phyloP scores from a whole-genome alignment of 1,139 yeast species.

The Diutina pseudorugosa region DNA sequence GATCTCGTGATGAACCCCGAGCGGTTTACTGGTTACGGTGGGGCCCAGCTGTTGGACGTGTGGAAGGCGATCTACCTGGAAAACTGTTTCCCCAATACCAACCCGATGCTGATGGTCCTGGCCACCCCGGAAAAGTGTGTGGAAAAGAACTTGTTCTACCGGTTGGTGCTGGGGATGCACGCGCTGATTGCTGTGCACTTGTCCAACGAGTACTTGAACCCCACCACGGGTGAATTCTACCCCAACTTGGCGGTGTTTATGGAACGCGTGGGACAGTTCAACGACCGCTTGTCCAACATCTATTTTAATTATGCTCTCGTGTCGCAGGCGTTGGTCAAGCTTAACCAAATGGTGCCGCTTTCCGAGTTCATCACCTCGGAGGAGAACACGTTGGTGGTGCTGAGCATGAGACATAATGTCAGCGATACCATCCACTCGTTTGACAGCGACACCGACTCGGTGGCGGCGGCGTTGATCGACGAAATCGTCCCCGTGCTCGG shows the following conservation, averaged over 20 bases:
- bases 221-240: constrained; percentile 47
- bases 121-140: constrained; percentile 45
- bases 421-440: constrained; percentile 26
- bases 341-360: constrained; percentile 21
- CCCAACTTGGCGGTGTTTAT: constrained; percentile 77
- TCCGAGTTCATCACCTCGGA: constrained; percentile 16
- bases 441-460: constrained; percentile 15
- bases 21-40: constrained; percentile 93
- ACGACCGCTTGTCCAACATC: constrained; percentile 80
- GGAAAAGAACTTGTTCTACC: constrained; percentile 81
- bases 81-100: constrained; percentile 64
- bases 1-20: constrained; percentile 86
- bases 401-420: constrained; percentile 12
- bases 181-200: constrained; percentile 92
- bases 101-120: constrained; percentile 24
- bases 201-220: constrained; percentile 71
- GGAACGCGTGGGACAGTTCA: constrained; percentile 80
- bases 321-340: constrained; percentile 66
- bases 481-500: constrained; percentile 9
- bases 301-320: constrained; percentile 89
- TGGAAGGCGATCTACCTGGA: constrained; percentile 92
- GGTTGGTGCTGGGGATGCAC: constrained; percentile 87
- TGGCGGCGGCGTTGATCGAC: not conserved
- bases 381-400: constrained; percentile 13
- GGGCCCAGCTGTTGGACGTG: constrained; percentile 80